Evolutionary conservation across 768 basidiomycete genomes (phyloP), one percentile per base, ranked within the genome.

Genomic region (Mrakia hoshinonis): DNA sequence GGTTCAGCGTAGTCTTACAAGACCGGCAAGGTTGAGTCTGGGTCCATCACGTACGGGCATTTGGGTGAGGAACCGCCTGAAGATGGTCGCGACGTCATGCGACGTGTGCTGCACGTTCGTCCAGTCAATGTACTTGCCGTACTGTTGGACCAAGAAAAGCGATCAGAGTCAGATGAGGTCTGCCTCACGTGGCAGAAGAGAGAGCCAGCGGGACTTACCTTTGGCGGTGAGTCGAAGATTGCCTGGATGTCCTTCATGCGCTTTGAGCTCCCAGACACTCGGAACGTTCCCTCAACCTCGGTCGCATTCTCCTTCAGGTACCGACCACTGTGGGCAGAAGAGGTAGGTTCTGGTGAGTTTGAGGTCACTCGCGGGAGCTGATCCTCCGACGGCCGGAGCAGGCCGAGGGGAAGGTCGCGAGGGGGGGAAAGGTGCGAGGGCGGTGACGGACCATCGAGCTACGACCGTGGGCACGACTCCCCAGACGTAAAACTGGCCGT

Each of bases 281-380:
- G 90, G 79, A 99, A 99, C 0, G 90, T 91, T 22, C 95, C 95
- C 74, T 89, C 86, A 12, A 94, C 86, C 81, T 94, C 92, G 22
- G 94, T 97, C 24, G 92, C 93, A 80, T 90, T 89, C 81, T 95
- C 92, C 79, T 99, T 99, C 71, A 99, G 86, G 82, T 93, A 89
- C 55, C 95, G 81, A 5, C 95, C 95, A 77, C 92, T 94, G 74
- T 26, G 26, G 15, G 1, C 5, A n/a, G 15, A 11, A 31, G 22
- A 68, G 22, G 11, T 69, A 38, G 61, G 29, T 20, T 54, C 12
- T 62, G 52, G 69, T 12, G 3, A 29, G 47, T 6, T 13, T 12
- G 9, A 61, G 46, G 51, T 18, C 11, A 18, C 4, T n/a, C 46
- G 39, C 26, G 29, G 0, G 22, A 52, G 26, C 20, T 20, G 48